Base-by-base conservation (phyloP, 306 rosid species). In the Psophocarpus tetragonolobus region DNA sequence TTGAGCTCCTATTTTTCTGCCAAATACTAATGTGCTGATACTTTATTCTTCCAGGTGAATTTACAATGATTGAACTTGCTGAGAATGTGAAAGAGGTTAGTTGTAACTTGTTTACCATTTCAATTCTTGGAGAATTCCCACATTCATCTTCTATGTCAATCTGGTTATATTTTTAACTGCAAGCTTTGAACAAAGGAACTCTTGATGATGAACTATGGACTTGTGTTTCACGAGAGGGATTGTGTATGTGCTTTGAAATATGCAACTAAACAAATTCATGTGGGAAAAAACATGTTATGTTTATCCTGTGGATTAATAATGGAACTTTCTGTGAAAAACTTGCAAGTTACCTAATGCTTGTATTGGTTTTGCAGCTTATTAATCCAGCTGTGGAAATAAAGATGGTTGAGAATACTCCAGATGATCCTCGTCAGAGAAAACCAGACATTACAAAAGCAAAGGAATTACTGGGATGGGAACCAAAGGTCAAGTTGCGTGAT, bases 31-130 rank as follows among this genome's bases (percentile, higher is more conserved):
- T 51, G 67, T 61, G 50, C 68, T 23, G 45, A 26, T 48, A 18
- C 47, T 41, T 61, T 74, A 36, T 39, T 78, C 44, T 68, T 89
- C 36, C 84, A 92, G 98, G 98, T 21, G 98, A 94, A 79, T 94
- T 94, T 84, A 94, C 98, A 74, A 94, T 94, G 98, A 85, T 74
- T 2, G 98, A 94, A 81, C 97, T 94, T 33, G 98, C 98, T 1
- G 94, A 91, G 88, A 94, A 85, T 8, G 96, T 94, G 68, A 94
- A 94, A 83, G 97, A 94, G 97, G 98, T 88, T 15, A 81, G 88
- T 80, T 14, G 41, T 21, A 20, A 35, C 23, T 41, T 67, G 71
- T 8, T 10, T 38, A 6, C 80, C 57, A 12, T 77, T 73, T 41
- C 15, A 42, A 21, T 69, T 71, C 81, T 78, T 83, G 51, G 21